Base-by-base conservation (phyloP, 2,329 filamentous ascomycete genomes). In the Sordariomycetes sp. region DNA sequence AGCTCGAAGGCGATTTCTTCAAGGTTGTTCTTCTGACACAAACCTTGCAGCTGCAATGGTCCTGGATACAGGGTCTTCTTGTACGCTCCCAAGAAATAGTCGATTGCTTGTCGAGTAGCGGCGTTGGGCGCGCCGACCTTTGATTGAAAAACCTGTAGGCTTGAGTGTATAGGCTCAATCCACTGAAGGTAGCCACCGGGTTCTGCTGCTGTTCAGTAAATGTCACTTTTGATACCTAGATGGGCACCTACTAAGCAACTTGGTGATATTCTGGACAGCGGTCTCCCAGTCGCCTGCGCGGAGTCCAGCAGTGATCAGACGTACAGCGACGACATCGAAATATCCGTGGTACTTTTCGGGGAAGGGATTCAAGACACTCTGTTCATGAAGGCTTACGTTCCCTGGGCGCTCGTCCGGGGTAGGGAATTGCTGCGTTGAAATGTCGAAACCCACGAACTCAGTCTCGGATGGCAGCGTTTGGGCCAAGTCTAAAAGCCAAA, bases 71-170 rank as follows among this genome's bases (percentile, higher is more conserved):
- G 28, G 15, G 28, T 30, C 28, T 30, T 30, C 15, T n/a, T 17
- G 28, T 30, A 30, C 5, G 28, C 28, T 17, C 17, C 28, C 15
- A 30, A 17, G 28, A 30, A 30, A 23, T 84, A 49, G 36, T 90
- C 81, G 46, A 83, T 76, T 25, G 86, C 86, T 27, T 84, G 85
- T 36, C 85, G 69, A 32, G 84, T 86, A 6, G 90, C 92, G 17
- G 88, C 86, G 45, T 86, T 94, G 23, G 87, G 86, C 44, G 90
- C 77, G 23, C 79, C 70, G 2, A 87, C 87, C 11, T 94, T 70
- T 47, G 79, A 72, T 46, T 30, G 17, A 17, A 30, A 20, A 17
- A 30, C 28, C n/a, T 30, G 28, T 5, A 30, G 8, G 28, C 28
- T 30, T 14, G 28, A 30, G 28, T 30, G 28, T 14, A 30, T 30